A percentile compares a stretch with the other conserved stretches of the same genome.
Evolutionary conservation across 805 yeast genomes (phyloP).

Genomic region (Priceomyces fermenticarens): DNA sequence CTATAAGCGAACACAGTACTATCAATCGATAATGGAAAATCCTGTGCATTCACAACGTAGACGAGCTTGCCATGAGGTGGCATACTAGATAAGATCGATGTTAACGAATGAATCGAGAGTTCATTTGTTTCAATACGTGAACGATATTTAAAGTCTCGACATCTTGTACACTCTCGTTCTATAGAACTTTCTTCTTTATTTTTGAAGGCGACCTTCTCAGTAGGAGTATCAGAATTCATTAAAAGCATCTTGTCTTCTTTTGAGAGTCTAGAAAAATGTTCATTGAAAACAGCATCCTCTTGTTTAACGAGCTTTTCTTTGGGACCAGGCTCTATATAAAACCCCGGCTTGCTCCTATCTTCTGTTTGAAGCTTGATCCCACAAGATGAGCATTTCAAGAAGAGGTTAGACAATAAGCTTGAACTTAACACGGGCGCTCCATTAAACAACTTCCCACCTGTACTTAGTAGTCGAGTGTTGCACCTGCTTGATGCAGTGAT

Average conservation of each 20-base stretch:
- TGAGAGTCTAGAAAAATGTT: conserved; percentile 14
- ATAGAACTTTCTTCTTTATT: conserved; percentile 1
- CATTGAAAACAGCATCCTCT: conserved; percentile 24
- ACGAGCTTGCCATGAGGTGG: conserved; percentile 49
- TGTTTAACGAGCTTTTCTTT: conserved; percentile 7
- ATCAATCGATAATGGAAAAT: conserved; percentile 65
- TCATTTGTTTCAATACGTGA: conserved; percentile 33
- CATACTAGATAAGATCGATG: conserved; percentile 21
- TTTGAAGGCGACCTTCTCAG: not conserved
- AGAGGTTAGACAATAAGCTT: conserved; percentile 7
- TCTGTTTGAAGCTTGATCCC: conserved; percentile 50
- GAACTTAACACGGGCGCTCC: not conserved
- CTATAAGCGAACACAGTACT: conserved; percentile 30
- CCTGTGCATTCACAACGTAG: conserved; percentile 63
- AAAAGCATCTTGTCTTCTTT: conserved; percentile 26
- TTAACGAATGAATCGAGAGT: conserved; percentile 21
- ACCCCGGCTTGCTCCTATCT: conserved; percentile 41
- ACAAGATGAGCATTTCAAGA: conserved; percentile 50
- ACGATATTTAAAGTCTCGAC: conserved; percentile 50
- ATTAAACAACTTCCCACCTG: not conserved
- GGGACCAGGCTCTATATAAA: conserved; percentile 22
- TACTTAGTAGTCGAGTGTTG: too few relatives aligned
- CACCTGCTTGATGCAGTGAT: too few relatives aligned
- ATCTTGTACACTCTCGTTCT: conserved; percentile 46
- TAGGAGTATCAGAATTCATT: conserved; percentile 14